phyloP scores from a whole-genome alignment of 371 early-diverging fungal genomes.

The Syncephalastrum sp. region DNA sequence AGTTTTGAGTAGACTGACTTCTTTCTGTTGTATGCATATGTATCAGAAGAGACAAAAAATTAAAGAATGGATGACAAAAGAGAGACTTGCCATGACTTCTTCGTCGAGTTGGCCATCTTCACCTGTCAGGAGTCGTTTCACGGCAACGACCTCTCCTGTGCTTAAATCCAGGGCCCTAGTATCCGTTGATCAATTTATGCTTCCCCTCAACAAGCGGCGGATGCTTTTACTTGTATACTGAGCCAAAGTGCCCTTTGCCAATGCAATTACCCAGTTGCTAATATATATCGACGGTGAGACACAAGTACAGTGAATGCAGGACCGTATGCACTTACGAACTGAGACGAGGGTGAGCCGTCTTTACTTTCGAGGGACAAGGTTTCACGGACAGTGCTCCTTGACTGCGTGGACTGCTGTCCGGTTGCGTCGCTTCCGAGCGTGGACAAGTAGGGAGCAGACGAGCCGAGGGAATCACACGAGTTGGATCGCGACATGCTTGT shows the following conservation, averaged over 20 bases:
- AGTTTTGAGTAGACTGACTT: constrained; percentile 71
- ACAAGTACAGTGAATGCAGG: no score
- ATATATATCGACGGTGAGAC: not conserved
- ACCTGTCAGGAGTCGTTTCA: constrained; percentile 77
- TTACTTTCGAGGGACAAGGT: constrained; percentile 53
- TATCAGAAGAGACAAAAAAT: not conserved
- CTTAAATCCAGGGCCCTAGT: constrained; percentile 75
- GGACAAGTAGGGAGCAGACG: not conserved
- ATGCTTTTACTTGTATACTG: constrained; percentile 64
- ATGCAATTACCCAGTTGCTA: constrained; percentile 88
- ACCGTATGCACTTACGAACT: constrained; percentile 38
- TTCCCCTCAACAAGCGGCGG: not conserved
- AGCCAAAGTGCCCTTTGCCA: constrained; percentile 90
- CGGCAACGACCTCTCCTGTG: constrained; percentile 86
- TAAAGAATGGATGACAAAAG: not conserved
- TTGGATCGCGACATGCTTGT: constrained; percentile 9
- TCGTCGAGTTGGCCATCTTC: constrained; percentile 64
- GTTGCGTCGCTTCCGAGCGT: not conserved
- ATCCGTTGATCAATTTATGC: not conserved
- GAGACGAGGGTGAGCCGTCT: constrained; percentile 45
- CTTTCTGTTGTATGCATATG: constrained; percentile 38
- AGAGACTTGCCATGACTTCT: constrained; percentile 40
- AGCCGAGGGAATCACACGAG: constrained; percentile 7
- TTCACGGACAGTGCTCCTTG: constrained; percentile 23
- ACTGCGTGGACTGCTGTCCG: not conserved